Evolutionary conservation across 345 rosid genomes (phyloP).

Genomic region (Ricinus communis): DNA sequence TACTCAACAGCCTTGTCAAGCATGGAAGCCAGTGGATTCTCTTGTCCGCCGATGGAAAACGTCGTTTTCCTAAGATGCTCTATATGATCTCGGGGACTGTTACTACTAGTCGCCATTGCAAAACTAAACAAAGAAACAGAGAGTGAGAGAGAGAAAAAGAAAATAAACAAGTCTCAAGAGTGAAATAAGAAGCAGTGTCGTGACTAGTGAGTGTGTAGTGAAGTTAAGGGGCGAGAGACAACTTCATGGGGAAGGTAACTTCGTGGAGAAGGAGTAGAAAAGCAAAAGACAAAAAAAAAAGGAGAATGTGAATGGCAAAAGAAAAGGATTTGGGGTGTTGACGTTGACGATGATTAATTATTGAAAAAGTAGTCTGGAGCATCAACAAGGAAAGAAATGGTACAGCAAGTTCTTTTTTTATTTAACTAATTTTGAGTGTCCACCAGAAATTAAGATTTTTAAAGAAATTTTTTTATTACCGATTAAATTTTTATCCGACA

Average conservation of each 20-base stretch:
- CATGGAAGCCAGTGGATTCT: conserved; percentile 48
- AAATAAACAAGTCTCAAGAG: no score
- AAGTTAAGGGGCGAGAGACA: background rate
- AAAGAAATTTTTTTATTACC: no score
- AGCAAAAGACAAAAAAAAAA: background rate
- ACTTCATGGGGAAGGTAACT: background rate
- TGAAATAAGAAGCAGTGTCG: no score
- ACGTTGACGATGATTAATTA: no score
- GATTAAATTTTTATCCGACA: no score
- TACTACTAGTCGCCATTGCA: conserved; percentile 21
- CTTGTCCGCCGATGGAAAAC: conserved; percentile 59
- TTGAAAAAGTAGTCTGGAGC: no score
- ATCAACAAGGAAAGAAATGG: no score
- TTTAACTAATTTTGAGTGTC: no score
- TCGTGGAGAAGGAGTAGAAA: no score
- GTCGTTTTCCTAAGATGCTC: conserved; percentile 43
- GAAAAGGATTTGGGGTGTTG: no score
- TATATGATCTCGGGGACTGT: conserved; percentile 44
- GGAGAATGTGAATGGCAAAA: background rate
- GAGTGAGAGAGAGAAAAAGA: background rate
- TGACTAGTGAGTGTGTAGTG: background rate
- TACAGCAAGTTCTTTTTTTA: no score
- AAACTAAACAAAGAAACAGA: background rate
- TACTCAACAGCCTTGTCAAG: conserved; percentile 60
- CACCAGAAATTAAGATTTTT: no score